Evolutionary conservation across 495 filamentous ascomycete species (phyloP).

Genomic region (Penicillium paxilli): DNA sequence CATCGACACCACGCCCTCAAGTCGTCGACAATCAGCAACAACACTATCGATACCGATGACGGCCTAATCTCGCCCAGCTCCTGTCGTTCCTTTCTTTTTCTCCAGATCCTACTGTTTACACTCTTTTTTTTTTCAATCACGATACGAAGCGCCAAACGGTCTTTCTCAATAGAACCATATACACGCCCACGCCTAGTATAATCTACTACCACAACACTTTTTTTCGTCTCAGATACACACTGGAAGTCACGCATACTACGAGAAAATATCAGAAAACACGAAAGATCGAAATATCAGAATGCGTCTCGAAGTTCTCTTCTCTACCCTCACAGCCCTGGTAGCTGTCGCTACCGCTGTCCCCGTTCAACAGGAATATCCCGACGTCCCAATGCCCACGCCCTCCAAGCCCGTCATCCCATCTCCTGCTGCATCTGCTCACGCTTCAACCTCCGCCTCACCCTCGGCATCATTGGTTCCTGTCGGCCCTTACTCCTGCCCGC

Average conservation of each 20-base stretch:
- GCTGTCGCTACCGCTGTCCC: slow-evolving; percentile 8
- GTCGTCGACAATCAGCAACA: too few relatives aligned
- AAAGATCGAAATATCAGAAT: slow-evolving; percentile 5
- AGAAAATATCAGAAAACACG: neutral
- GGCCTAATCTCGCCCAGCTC: slow-evolving; percentile 17
- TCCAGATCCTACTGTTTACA: neutral
- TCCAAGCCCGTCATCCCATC: neutral
- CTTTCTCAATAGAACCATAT: neutral
- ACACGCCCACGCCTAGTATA: neutral
- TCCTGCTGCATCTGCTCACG: neutral
- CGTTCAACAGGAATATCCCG: neutral
- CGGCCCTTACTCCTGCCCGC: slow-evolving; percentile 23
- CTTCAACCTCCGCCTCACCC: neutral
- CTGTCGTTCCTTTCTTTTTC: slow-evolving; percentile 20
- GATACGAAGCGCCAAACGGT: neutral
- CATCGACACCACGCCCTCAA: slow-evolving; percentile 15
- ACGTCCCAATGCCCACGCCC: slow-evolving; percentile 9
- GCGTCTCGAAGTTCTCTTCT: slow-evolving; percentile 10
- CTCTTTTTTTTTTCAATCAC: slow-evolving; percentile 15
- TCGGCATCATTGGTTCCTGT: slow-evolving; percentile 4
- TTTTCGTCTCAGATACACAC: neutral
- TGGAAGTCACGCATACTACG: slow-evolving; percentile 1
- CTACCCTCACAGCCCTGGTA: slow-evolving; percentile 8
- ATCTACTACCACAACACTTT: neutral
- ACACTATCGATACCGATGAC: slow-evolving; percentile 2